A percentile compares a stretch with the other conserved stretches of the same genome.
Conservation (phyloP, 2,329 filamentous ascomycete species). For the Penicillium decumbens region DNA sequence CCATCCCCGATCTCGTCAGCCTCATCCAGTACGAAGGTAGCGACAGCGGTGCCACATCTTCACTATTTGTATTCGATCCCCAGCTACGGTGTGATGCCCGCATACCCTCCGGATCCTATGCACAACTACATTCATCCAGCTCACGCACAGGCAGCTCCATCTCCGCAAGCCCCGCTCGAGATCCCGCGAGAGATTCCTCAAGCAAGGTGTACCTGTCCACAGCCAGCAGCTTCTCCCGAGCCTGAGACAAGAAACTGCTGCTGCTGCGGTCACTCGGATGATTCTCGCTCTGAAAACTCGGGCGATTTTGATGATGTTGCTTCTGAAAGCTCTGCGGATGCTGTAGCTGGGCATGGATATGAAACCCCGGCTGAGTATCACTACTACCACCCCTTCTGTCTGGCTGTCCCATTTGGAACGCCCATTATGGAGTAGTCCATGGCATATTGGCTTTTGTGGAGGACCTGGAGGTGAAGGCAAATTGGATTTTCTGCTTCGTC, state of each 20-base stretch:
- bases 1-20: background rate
- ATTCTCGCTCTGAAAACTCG: background rate
- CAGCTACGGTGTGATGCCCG: background rate
- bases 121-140: background rate
- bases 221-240: background rate
- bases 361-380: background rate
- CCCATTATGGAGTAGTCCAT: background rate
- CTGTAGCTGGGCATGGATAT: background rate
- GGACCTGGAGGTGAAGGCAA: no score
- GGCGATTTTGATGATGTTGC: background rate
- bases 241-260: background rate
- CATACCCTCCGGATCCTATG: background rate
- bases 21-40: background rate
- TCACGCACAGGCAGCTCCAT: background rate
- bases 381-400: background rate
- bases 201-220: background rate
- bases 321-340: constrained; percentile 1
- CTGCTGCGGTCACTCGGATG: background rate
- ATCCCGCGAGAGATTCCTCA: background rate
- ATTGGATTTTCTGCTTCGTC: background rate
- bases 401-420: background rate
- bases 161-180: background rate
- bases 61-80: background rate
- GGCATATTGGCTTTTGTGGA: background rate
- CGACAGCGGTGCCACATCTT: background rate